Evolutionary conservation across 2,329 filamentous ascomycete species (phyloP).

Genomic region (Aspergillus quadrilineatus): DNA sequence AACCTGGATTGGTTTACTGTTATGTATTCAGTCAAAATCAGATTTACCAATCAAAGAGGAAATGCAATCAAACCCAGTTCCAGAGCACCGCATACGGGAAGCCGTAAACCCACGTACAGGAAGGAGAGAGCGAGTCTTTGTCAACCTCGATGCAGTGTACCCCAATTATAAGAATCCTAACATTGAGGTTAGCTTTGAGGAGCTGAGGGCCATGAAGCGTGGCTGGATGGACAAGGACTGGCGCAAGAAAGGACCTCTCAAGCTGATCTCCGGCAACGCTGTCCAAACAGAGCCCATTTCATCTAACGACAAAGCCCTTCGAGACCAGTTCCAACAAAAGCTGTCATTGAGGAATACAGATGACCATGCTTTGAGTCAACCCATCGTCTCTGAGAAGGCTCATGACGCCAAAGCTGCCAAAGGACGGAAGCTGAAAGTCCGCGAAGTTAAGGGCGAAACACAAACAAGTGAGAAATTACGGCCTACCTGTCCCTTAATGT

Average conservation of each 20-base stretch:
- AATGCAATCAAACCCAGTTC: conserved; percentile 56
- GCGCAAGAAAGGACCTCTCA: conserved; percentile 54
- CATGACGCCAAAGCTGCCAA: conserved; percentile 38
- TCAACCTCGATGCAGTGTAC: conserved; percentile 82
- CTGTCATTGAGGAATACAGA: conserved; percentile 27
- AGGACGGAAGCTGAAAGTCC: conserved; percentile 72
- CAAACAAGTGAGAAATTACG: conserved; percentile 70
- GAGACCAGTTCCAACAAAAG: conserved; percentile 34
- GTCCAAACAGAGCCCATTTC: conserved; percentile 20
- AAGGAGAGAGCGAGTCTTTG: conserved; percentile 81
- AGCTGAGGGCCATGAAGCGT: conserved; percentile 74
- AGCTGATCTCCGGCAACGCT: conserved; percentile 49
- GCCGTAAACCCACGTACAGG: conserved; percentile 79
- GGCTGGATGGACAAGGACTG: conserved; percentile 64
- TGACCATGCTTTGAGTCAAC: conserved; percentile 17
- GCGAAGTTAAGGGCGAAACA: conserved; percentile 81
- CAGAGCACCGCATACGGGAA: conserved; percentile 74
- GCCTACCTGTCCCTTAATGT: neutral
- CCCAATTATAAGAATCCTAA: conserved; percentile 69
- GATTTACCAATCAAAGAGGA: conserved; percentile 39
- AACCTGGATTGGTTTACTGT: conserved; percentile 40
- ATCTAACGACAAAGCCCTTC: conserved; percentile 28
- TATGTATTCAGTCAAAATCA: conserved; percentile 55
- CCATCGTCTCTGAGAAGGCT: conserved; percentile 21
- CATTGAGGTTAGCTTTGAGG: conserved; percentile 85